Conservation (phyloP, 1,284 basidiomycete genomes). For the Ustilago cynodontis region DNA sequence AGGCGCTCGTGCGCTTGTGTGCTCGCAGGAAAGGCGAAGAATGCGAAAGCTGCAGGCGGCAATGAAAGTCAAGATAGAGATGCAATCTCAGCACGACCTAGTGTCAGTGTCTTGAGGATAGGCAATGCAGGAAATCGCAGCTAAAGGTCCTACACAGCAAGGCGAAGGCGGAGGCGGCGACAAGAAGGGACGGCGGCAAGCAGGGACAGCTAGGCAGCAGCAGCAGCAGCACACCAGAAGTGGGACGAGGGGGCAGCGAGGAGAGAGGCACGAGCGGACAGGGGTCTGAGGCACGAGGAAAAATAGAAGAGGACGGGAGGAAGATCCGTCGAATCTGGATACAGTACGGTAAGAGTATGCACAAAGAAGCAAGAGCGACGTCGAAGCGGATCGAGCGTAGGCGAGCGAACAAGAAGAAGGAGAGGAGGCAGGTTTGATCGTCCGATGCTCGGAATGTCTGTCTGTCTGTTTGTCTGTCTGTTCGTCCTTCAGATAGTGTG, state of each 20-base stretch:
- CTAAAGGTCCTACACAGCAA: constrained; percentile 3
- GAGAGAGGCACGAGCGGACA: constrained; percentile 2
- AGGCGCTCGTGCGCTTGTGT: background rate
- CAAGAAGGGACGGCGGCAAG: background rate
- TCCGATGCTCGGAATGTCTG: constrained; percentile 10
- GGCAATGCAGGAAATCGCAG: constrained; percentile 12
- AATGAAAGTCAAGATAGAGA: constrained; percentile 1
- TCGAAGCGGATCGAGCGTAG: background rate
- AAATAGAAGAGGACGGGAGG: background rate
- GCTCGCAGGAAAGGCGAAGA: constrained; percentile 1
- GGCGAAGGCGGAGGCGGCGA: background rate
- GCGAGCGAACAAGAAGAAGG: background rate
- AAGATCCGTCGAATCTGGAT: constrained; percentile 5
- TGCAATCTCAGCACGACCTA: background rate
- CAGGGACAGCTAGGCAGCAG: background rate
- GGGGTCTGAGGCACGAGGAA: constrained; percentile 12
- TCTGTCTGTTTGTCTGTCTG: background rate
- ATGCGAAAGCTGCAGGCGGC: constrained; percentile 3
- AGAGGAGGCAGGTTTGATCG: constrained; percentile 3
- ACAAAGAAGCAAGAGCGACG: constrained; percentile 2
- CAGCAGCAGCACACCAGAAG: background rate
- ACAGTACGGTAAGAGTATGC: too few species aligned
- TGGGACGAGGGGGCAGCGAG: constrained; percentile 7
- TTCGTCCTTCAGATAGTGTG: too few species aligned
- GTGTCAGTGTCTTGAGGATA: background rate